Conservation (phyloP, 352 stramenopile genomes). For the Phytophthora idaei region DNA sequence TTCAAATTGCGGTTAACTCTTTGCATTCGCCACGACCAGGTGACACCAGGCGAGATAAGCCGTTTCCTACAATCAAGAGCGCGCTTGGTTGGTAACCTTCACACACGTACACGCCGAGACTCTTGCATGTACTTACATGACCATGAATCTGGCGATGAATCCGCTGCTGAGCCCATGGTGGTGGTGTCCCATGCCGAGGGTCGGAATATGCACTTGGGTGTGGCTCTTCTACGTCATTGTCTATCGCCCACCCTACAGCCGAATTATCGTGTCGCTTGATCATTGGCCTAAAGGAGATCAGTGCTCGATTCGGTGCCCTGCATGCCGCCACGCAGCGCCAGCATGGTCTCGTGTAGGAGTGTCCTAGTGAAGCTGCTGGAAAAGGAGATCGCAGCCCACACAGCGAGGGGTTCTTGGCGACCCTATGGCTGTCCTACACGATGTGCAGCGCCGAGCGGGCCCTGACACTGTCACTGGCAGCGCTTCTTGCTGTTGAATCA, state of each 20-base stretch:
- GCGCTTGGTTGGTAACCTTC: slow-evolving; percentile 1
- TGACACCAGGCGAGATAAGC: slow-evolving; percentile 3
- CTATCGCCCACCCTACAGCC: slow-evolving; percentile 1
- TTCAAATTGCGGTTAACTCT: slow-evolving; percentile 2
- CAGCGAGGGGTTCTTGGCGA: slow-evolving; percentile 14
- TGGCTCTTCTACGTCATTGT: slow-evolving; percentile 16
- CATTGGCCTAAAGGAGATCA: slow-evolving; percentile 12
- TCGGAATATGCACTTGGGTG: slow-evolving; percentile 3
- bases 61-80: slow-evolving; percentile 9
- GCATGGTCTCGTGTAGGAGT: not conserved
- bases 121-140: not conserved
- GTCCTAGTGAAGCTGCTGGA: not conserved
- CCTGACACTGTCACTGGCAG: not conserved
- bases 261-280: slow-evolving; percentile 15
- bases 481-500: not conserved
- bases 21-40: not conserved
- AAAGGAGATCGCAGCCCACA: not conserved
- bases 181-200: slow-evolving; percentile 4
- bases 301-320: no score
- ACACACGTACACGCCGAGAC: not conserved
- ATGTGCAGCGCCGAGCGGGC: slow-evolving; percentile 15
- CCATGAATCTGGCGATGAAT: slow-evolving; percentile 3
- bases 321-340: not conserved
- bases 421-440: slow-evolving; percentile 17
- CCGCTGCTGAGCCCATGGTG: not conserved